Base-by-base conservation (phyloP, 495 filamentous ascomycete genomes). In the Aspergillus cristatus region DNA sequence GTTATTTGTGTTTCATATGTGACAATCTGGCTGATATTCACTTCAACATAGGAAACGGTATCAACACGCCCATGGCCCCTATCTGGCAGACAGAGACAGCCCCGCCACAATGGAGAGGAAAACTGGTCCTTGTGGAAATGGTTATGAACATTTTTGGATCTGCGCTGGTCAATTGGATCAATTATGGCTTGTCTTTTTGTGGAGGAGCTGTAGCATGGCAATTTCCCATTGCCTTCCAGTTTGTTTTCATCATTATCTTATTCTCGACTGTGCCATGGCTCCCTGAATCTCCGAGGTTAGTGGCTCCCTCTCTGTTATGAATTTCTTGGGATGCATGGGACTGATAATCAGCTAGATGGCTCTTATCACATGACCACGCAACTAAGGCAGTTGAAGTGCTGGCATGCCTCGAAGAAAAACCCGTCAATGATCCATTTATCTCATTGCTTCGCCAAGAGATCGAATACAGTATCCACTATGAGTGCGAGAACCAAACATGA, bases 11-110 rank as follows among this genome's bases (percentile, higher is more conserved):
- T n/a, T n/a, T n/a, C n/a, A n/a, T n/a, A n/a, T n/a, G n/a, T n/a
- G n/a, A n/a, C n/a, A n/a, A n/a, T n/a, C n/a, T n/a, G n/a, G n/a
- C n/a, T n/a, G n/a, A n/a, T n/a, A n/a, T n/a, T n/a, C n/a, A n/a
- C n/a, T n/a, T n/a, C n/a, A n/a, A n/a, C n/a, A 6, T 80, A 18
- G 79, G 79, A 5, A 83, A 82, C 41, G 79, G 78, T 7, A 67
- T 81, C 41, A 81, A 82, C 39, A 78, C 74, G 0, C 65, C 76
- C 2, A 77, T 74, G 7, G 77, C 73, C 2, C 77, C 79, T 10
- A 68, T 79, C 6, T 84, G 75, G 76, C 75, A 82, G 46, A 71
- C 70, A 1, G 77, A 84, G 46, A 78, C 75, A 1, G 71, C 74
- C 0, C 70, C 76, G 41, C 63, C 68, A 0, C 62, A 65, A 35